Base-by-base conservation (phyloP, 1,139 yeast species). In the Blastobotrys buckinghamii region DNA sequence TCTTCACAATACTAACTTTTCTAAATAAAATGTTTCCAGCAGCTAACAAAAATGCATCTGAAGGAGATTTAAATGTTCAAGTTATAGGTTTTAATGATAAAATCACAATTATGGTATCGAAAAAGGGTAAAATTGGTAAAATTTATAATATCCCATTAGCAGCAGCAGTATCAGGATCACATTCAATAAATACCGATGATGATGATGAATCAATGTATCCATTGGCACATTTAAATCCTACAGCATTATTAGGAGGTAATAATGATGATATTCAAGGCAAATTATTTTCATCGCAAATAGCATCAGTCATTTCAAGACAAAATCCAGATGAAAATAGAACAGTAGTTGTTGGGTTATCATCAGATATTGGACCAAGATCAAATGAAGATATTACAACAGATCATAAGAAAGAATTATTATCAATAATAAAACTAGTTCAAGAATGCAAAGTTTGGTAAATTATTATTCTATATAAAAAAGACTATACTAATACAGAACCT, bases 311-410 rank as follows among this genome's bases (percentile, higher is more conserved):
- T 3, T 57, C 64, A 2, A 55, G 66, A 27, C 71, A 68, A 42
- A 54, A 60, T 3, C 71, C 71, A 0, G 64, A 66, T 20, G 73
- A 69, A 47, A 45, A 55, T 20, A 51, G 73, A 12, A 53, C 55
- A 6, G 63, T 69, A 15, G 59, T 69, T n/a, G 59, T 69, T n/a
- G 71, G 71, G 2, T 54, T 68, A 12, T 69, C 65, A 2, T 55
- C 58, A 2, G 56, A 59, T 24, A 39, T 64, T 34, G 71, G 70
- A 2, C 68, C 70, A 2, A 48, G 55, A 9, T 49, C 53, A 5
- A 55, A 53, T 17, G 52, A 55, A 15, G 61, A 50, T 2, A 52
- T 66, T 33, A 53, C 55, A 2, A 40, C 47, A 10, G 53, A 47
- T 4, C 66, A 67, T 42, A 55, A 71, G 4, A 57, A 58, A 37